Base-by-base conservation (phyloP, 441 rosid species). In the Populus tomentosa region DNA sequence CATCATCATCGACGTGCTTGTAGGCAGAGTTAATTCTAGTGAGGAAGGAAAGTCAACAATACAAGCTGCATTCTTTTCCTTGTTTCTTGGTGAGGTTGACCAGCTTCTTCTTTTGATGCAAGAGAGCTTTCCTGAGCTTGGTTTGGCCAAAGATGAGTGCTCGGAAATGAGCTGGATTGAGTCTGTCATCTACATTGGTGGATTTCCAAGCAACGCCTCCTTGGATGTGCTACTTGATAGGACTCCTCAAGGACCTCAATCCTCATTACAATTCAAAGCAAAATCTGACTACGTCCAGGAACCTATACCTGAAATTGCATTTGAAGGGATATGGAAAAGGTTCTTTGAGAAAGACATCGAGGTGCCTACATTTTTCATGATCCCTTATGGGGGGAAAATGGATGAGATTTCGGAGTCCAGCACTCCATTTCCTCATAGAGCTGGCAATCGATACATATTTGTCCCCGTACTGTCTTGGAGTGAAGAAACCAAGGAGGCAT, bases 301-400 rank as follows among this genome's bases (percentile, higher is more conserved):
- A 56, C 88, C 85, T 26, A 87, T 87, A 68, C 81, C 91, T 24
- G 84, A 38, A 77, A 75, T 75, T 10, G 90, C 78, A 6, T 70
- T 86, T 66, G 85, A 84, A 76, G 83, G 75, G 4, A 76, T 88
- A 4, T 87, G 88, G 89, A 67, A 81, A 78, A 80, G 66, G 72
- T 81, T 88, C 83, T 24, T 24, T 24, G 24, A 24, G 24, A 24
- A 24, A 73, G 78, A 28, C 85, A 90, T 86, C 1, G 86, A 24
- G 24, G 53, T 7, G 42, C 4, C 0, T 53, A 65, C 6, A 24
- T 24, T 50, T 69, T 83, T 87, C 50, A 88, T 79, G 92, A 24
- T 24, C 24, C 24, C 96, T 21, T 91, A 85, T 35, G 93, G 98
- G 16, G 94, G 96, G 7, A 82, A 16, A 65, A 90, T 92, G 95